These are phyloP conservation scores for Coemansia sp. DNA, from an alignment of 192 early-diverging fungal species.

Conservation along the genomic window DNA sequence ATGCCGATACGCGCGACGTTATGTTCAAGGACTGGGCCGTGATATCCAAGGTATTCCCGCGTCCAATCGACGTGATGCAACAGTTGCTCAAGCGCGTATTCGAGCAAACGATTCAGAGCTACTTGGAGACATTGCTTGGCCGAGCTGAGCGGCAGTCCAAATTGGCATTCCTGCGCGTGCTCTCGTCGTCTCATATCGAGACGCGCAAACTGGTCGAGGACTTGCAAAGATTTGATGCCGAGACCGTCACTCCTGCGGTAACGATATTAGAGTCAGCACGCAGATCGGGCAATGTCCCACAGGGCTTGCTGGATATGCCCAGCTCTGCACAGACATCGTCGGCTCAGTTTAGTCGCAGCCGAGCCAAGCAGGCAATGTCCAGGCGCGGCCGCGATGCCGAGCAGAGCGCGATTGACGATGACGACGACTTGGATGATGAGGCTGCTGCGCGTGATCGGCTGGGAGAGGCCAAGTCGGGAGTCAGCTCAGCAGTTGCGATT, in stretches of 20 bases:
- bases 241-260: slow-evolving; percentile 57
- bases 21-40: slow-evolving; percentile 87
- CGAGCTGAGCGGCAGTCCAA: slow-evolving; percentile 71
- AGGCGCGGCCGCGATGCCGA: slow-evolving; percentile 14
- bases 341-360: slow-evolving; percentile 54
- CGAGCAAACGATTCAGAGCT: slow-evolving; percentile 93
- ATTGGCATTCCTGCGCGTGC: slow-evolving; percentile 77
- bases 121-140: slow-evolving; percentile 77
- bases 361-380: slow-evolving; percentile 33
- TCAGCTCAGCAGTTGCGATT: slow-evolving; percentile 51
- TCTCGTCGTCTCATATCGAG: slow-evolving; percentile 72
- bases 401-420: slow-evolving; percentile 33
- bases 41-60: slow-evolving; percentile 93
- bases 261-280: slow-evolving; percentile 51
- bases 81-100: slow-evolving; percentile 93
- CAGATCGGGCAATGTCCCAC: slow-evolving; percentile 34
- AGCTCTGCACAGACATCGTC: slow-evolving; percentile 47
- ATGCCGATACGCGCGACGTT: slow-evolving; percentile 78
- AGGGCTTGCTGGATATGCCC: slow-evolving; percentile 50
- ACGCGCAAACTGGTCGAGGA: slow-evolving; percentile 73
- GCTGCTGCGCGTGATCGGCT: slow-evolving; percentile 42
- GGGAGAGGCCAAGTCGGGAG: slow-evolving; percentile 47
- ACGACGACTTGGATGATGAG: slow-evolving; percentile 51
- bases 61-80: slow-evolving; percentile 87
- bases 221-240: slow-evolving; percentile 79